A percentile compares a stretch with the other conserved stretches of the same genome.
These are phyloP conservation scores for Amanita phalloides DNA, from an alignment of 768 basidiomycete species.

Conservation along the genomic window DNA sequence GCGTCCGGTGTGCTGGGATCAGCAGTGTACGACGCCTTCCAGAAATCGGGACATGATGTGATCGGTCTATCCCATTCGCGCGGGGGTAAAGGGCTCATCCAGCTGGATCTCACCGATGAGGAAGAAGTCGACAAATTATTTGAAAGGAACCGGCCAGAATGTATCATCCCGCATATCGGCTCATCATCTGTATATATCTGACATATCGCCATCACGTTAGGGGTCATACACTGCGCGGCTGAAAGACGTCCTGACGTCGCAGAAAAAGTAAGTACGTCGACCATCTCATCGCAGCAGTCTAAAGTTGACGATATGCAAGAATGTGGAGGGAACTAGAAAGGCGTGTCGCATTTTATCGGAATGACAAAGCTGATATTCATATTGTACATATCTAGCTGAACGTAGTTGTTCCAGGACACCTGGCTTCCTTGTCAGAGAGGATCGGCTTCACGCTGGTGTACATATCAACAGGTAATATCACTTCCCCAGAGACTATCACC, in stretches of 20 bases:
- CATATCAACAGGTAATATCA: conserved; percentile 69
- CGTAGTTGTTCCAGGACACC: conserved; percentile 57
- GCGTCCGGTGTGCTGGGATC: conserved; percentile 89
- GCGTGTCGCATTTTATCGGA: not conserved
- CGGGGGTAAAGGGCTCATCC: conserved; percentile 34
- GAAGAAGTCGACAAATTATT: conserved; percentile 46
- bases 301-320: not conserved
- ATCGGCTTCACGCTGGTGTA: conserved; percentile 70
- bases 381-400: conserved; percentile 53
- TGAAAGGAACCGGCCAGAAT: conserved; percentile 49
- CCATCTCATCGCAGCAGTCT: too few relatives aligned
- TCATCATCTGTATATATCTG: not conserved
- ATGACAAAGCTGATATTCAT: not conserved
- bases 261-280: conserved; percentile 69
- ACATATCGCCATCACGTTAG: conserved; percentile 21
- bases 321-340: conserved; percentile 5
- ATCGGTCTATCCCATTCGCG: conserved; percentile 70
- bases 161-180: conserved; percentile 28
- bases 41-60: conserved; percentile 29
- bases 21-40: conserved; percentile 64
- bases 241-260: conserved; percentile 90
- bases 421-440: conserved; percentile 56
- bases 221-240: conserved; percentile 93
- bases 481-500: not conserved
- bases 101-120: conserved; percentile 60